A percentile compares a stretch with the other conserved stretches of the same genome.
These are phyloP conservation scores for Aspergillus udagawae DNA, from an alignment of 2,329 filamentous ascomycete genomes.

Conservation along the genomic window DNA sequence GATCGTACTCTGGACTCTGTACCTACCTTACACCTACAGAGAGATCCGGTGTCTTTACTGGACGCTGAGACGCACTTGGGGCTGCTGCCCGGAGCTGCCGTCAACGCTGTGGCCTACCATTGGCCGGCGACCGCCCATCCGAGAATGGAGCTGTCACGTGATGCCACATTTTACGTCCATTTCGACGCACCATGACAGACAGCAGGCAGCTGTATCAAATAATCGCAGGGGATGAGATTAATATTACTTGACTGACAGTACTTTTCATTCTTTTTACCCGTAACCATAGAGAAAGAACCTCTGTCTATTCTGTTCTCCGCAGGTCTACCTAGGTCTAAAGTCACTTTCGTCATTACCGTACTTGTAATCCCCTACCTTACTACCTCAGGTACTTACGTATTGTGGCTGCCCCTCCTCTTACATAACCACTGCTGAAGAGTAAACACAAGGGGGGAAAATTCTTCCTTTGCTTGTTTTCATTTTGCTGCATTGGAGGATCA, in stretches of 20 bases:
- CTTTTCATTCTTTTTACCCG: background rate
- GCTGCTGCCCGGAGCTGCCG: no score
- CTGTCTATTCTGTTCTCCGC: background rate
- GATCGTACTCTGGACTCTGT: background rate
- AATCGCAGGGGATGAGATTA: background rate
- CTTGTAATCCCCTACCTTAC: background rate
- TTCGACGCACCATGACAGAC: background rate
- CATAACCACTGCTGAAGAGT: background rate
- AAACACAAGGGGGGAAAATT: background rate
- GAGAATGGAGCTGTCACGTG: background rate
- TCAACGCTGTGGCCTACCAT: no score
- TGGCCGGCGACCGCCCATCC: no score
- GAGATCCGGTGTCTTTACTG: background rate
- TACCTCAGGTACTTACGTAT: background rate
- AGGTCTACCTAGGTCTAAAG: background rate
- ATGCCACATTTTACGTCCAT: background rate
- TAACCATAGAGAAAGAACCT: background rate
- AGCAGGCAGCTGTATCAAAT: background rate
- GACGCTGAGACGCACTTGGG: background rate
- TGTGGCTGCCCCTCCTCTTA: slow-evolving; percentile 1
- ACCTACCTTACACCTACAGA: background rate
- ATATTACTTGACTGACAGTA: background rate
- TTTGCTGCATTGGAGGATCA: slow-evolving; percentile 30
- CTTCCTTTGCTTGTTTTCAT: slow-evolving; percentile 33
- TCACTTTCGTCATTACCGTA: background rate